Conservation (phyloP, 2,329 filamentous ascomycete species). For the Thyridium curvatum region DNA sequence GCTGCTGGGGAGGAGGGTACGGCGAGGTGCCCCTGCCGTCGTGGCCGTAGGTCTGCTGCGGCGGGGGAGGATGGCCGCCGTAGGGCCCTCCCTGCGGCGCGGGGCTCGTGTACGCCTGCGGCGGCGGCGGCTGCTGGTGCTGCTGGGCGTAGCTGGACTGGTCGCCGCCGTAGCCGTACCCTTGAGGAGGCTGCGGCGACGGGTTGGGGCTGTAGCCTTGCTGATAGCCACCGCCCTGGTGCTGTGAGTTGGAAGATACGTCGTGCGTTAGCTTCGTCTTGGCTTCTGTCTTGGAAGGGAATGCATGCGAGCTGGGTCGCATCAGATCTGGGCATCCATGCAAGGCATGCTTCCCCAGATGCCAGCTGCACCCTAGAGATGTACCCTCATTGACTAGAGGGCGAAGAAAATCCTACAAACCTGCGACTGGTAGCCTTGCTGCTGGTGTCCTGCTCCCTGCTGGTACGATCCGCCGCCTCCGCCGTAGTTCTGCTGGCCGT, state of each 20-base stretch:
- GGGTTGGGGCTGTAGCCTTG: conserved; percentile 6
- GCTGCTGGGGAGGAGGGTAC: conserved; percentile 13
- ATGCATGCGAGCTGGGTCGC: no score
- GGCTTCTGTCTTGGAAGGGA: no score
- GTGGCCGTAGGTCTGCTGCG: conserved; percentile 22
- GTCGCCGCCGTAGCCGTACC: conserved; percentile 9
- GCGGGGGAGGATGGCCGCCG: conserved; percentile 14
- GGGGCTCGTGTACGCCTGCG: conserved; percentile 10
- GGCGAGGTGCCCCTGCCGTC: conserved; percentile 23
- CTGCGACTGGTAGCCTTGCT: no score
- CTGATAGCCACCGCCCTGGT: conserved; percentile 10
- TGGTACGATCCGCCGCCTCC: conserved; percentile 1
- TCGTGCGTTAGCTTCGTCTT: no score
- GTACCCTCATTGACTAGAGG: no score
- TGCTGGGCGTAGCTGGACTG: conserved; percentile 10
- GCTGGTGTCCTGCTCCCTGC: no score
- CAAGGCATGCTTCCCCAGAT: no score
- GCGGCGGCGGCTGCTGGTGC: conserved; percentile 12
- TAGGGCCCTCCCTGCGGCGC: conserved; percentile 5
- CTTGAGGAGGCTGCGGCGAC: neutral
- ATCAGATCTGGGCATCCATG: no score
- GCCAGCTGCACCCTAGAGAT: no score
- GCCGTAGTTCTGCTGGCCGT: conserved; percentile 10
- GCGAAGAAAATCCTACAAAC: no score
- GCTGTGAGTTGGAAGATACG: conserved; percentile 4